Evolutionary conservation across 75 land plant genomes (phyloP).

Genomic region (Selaginella tamariscina): DNA sequence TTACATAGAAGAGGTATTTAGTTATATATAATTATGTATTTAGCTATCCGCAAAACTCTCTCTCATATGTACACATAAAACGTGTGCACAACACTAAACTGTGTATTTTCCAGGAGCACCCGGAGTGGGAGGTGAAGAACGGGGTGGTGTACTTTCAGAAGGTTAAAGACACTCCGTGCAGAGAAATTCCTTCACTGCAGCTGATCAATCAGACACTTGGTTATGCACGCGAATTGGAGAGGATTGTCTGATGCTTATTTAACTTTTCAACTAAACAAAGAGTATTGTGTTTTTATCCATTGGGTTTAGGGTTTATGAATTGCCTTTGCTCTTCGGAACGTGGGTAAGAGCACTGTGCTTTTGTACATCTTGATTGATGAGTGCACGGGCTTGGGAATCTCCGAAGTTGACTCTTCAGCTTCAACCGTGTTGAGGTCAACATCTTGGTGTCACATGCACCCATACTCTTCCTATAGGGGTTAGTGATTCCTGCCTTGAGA

Average conservation of each 20-base stretch:
- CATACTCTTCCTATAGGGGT: background rate
- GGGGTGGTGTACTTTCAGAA: slow-evolving; percentile 60
- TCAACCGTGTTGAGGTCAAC: background rate
- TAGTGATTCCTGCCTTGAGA: background rate
- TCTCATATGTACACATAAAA: too few relatives aligned
- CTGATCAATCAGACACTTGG: slow-evolving; percentile 89
- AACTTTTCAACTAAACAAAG: background rate
- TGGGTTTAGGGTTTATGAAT: background rate
- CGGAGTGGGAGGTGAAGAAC: slow-evolving; percentile 75
- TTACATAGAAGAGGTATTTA: slow-evolving; percentile 44
- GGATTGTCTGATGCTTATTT: slow-evolving; percentile 49
- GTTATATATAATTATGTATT: background rate
- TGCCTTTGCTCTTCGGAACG: too few relatives aligned
- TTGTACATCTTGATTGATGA: too few relatives aligned
- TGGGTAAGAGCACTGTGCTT: too few relatives aligned
- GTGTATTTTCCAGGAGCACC: slow-evolving; percentile 75
- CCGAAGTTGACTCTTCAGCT: too few relatives aligned
- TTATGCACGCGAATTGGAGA: slow-evolving; percentile 86
- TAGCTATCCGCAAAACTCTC: background rate
- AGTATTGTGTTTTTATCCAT: background rate
- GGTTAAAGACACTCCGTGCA: slow-evolving; percentile 77
- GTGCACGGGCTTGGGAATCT: too few relatives aligned
- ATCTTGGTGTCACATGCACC: background rate
- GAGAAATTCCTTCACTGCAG: slow-evolving; percentile 83
- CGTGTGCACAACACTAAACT: too few relatives aligned